Evolutionary conservation across 345 rosid species (phyloP).

Genomic region (Populus deltoides): DNA sequence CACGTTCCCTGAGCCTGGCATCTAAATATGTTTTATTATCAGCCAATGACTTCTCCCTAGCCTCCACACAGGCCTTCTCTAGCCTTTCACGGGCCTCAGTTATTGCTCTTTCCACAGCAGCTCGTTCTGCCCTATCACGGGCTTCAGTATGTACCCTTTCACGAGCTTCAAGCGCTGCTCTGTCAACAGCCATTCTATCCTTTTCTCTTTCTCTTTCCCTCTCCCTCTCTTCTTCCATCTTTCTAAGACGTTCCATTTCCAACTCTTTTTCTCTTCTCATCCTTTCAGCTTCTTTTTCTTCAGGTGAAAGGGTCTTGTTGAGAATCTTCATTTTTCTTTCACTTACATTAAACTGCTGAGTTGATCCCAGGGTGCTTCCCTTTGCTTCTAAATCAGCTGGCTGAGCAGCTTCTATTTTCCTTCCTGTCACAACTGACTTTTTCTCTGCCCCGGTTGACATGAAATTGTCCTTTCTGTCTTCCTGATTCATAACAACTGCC

Average conservation of each 20-base stretch:
- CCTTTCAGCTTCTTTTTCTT: constrained; percentile 54
- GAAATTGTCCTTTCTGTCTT: constrained; percentile 35
- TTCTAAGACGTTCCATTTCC: constrained; percentile 63
- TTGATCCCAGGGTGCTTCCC: constrained; percentile 31
- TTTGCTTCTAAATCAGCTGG: constrained; percentile 28
- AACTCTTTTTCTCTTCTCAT: constrained; percentile 56
- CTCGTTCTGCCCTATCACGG: constrained; percentile 55
- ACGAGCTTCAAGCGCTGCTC: constrained; percentile 50
- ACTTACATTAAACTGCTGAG: constrained; percentile 25
- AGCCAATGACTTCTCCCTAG: constrained; percentile 58
- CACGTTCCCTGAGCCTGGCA: constrained; percentile 77
- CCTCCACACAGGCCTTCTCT: constrained; percentile 92
- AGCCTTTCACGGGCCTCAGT: constrained; percentile 89
- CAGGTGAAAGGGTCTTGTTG: constrained; percentile 27
- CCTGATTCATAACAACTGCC: constrained; percentile 27
- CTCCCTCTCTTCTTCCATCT: constrained; percentile 81
- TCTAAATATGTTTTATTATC: constrained; percentile 53
- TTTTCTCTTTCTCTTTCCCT: constrained; percentile 92
- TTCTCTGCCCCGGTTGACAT: constrained; percentile 33
- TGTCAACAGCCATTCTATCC: constrained; percentile 89
- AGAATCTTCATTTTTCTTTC: constrained; percentile 41
- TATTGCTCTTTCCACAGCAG: constrained; percentile 59
- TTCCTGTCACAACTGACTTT: constrained; percentile 34
- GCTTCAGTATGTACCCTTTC: constrained; percentile 47
- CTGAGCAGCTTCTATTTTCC: constrained; percentile 30